Base-by-base conservation (phyloP, 2,329 filamentous ascomycete genomes). In the Ilyonectria sp. region DNA sequence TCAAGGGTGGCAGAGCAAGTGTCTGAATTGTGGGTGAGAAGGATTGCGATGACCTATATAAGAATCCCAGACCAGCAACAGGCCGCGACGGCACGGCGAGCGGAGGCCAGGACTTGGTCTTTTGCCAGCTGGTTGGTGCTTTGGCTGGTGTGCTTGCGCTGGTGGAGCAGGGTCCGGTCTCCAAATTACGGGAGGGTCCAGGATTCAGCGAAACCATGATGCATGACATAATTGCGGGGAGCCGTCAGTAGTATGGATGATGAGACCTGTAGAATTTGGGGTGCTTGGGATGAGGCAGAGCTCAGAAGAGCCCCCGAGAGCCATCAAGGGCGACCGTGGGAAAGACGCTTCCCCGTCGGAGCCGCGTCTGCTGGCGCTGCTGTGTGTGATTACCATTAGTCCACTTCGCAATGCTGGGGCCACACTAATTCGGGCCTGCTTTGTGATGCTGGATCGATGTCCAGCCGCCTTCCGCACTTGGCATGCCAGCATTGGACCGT, bases 161-260 rank as follows among this genome's bases (percentile, higher is more conserved):
- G 69, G 74, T 73, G 71, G 74, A 76, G 74, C 73, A 76, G 69
- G 71, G 73, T 72, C 74, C 71, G 68, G 71, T 69, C 60, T 77
- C 70, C 75, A 79, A 78, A 79, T 78, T 77, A 77, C 73, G 77
- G 72, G 76, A 79, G 74, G 77, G 73, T 74, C 78, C 71, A 78
- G 76, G 76, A 80, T 80, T 77, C 73, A 73, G 69, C 72, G 73
- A 77, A 74, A 76, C 73, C 73, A 76, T 76, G 79, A 79, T 79
- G 81, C 82, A 83, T 84, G 82, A 83, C 82, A 84, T 84, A 84
- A 84, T 83, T 83, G 78, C 79, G 79, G 77, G 77, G 79, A 77
- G 74, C 62, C 69, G 61, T 56, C 55, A 61, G 67, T 67, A 66
- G 71, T 69, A 66, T 69, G 68, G 61, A 70, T 65, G 55, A 67